These are phyloP conservation scores for Piper longum DNA, from an alignment of 164 flowering plant species.

Conservation along the genomic window DNA sequence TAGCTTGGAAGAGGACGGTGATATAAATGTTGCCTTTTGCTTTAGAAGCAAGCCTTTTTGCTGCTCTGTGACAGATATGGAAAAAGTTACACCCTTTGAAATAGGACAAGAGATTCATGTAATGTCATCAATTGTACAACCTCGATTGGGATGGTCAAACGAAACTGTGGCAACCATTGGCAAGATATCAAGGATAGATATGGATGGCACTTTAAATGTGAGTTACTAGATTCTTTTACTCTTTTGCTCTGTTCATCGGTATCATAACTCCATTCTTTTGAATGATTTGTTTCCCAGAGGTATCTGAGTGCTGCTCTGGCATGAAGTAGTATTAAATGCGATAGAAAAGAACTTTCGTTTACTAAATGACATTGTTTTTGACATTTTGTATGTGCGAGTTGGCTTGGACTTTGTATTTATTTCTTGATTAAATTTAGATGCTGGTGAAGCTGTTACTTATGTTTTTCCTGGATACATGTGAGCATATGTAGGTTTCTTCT, in stretches of 20 bases:
- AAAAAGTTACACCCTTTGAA: slow-evolving; percentile 80
- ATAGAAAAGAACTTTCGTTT: too few species aligned
- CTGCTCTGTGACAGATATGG: slow-evolving; percentile 94
- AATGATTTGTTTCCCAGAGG: background rate
- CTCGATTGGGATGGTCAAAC: slow-evolving; percentile 96
- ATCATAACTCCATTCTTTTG: background rate
- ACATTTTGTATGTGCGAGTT: too few species aligned
- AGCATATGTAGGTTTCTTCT: background rate
- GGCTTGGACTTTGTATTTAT: too few species aligned
- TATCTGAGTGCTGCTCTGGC: too few species aligned
- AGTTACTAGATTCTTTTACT: slow-evolving; percentile 11
- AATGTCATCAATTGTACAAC: slow-evolving; percentile 62
- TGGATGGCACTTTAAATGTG: slow-evolving; percentile 95
- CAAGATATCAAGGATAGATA: slow-evolving; percentile 76
- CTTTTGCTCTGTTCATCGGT: background rate
- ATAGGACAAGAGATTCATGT: slow-evolving; percentile 85
- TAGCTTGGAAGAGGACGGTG: slow-evolving; percentile 95
- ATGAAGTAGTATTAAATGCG: too few species aligned
- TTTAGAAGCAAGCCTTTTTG: slow-evolving; percentile 86
- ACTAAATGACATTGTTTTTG: too few species aligned
- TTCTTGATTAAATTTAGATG: background rate
- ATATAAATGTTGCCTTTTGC: slow-evolving; percentile 89
- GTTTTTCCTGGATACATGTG: background rate
- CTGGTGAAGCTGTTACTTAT: background rate
- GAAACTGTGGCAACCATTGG: slow-evolving; percentile 87